phyloP scores from a whole-genome alignment of 1,284 basidiomycete species.

The Ganoderma resinaceum region DNA sequence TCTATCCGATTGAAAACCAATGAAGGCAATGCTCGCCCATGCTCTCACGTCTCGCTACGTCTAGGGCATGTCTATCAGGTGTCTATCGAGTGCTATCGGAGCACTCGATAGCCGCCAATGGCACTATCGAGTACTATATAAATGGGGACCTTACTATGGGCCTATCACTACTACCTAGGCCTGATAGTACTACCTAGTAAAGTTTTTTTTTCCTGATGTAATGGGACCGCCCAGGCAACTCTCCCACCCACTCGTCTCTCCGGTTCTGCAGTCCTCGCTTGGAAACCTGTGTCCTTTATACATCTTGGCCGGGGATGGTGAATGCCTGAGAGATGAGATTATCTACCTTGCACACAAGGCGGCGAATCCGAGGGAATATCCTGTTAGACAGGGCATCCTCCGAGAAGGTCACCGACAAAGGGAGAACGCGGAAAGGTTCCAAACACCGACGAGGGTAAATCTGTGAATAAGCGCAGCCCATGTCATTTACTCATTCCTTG shows the following conservation, averaged over 20 bases:
- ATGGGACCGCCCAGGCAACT: constrained; percentile 61
- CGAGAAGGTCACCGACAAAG: constrained; percentile 54
- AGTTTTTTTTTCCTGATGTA: no score
- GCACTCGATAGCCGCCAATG: no score
- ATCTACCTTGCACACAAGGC: constrained; percentile 86
- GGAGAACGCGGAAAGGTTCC: constrained; percentile 62
- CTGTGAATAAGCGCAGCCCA: not conserved
- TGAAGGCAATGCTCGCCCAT: no score
- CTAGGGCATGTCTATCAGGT: not conserved
- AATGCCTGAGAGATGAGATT: constrained; percentile 85
- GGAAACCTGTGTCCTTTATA: constrained; percentile 86
- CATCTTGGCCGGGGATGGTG: constrained; percentile 80
- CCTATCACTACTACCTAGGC: no score
- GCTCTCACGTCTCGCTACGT: no score
- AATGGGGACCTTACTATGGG: no score
- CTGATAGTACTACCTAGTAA: no score
- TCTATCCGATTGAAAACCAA: no score
- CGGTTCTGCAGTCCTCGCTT: constrained; percentile 77
- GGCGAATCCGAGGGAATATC: constrained; percentile 76
- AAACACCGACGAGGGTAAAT: constrained; percentile 70
- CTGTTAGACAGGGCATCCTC: constrained; percentile 64
- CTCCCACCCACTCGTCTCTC: constrained; percentile 82
- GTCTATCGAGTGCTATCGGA: not conserved
- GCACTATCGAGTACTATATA: no score
- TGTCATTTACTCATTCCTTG: not conserved